Conservation (phyloP, 106 monocot genomes). For the Dendrobium nobile region DNA sequence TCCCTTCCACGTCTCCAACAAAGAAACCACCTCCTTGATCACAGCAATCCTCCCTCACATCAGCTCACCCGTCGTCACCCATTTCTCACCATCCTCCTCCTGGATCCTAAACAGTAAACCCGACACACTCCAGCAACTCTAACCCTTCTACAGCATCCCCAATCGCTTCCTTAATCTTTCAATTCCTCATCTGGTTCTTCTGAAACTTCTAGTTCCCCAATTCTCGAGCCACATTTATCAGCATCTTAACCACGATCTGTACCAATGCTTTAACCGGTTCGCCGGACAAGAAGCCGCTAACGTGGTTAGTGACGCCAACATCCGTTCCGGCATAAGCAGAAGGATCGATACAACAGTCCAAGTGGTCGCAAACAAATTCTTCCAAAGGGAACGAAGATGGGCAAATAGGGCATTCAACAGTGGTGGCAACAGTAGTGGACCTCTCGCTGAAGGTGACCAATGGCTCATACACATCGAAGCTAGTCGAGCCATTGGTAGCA, state of each 20-base stretch:
- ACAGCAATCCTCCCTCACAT: slow-evolving; percentile 28
- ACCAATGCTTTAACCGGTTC: slow-evolving; percentile 26
- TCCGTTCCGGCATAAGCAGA: neutral
- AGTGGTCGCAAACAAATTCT: slow-evolving; percentile 36
- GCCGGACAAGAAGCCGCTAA: slow-evolving; percentile 38
- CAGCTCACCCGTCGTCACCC: slow-evolving; percentile 58
- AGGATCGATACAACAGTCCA: slow-evolving; percentile 44
- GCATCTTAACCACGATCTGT: slow-evolving; percentile 46
- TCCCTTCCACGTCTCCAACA: slow-evolving; percentile 42
- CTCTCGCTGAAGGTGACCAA: slow-evolving; percentile 26
- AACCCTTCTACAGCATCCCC: slow-evolving; percentile 53
- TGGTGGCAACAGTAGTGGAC: neutral
- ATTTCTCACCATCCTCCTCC: slow-evolving; percentile 71
- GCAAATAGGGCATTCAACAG: slow-evolving; percentile 54
- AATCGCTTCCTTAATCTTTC: slow-evolving; percentile 77
- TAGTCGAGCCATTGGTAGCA: slow-evolving; percentile 1
- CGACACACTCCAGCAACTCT: slow-evolving; percentile 66
- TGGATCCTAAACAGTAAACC: slow-evolving; percentile 36
- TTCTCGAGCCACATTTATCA: slow-evolving; percentile 56
- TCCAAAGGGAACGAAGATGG: slow-evolving; percentile 35
- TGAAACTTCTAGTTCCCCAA: slow-evolving; percentile 70
- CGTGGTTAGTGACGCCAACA: slow-evolving; percentile 1
- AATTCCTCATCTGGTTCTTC: slow-evolving; percentile 75
- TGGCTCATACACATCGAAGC: slow-evolving; percentile 32
- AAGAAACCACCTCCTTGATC: slow-evolving; percentile 34